These are phyloP conservation scores for Coemansia sp. DNA, from an alignment of 192 early-diverging fungal species.

Conservation along the genomic window DNA sequence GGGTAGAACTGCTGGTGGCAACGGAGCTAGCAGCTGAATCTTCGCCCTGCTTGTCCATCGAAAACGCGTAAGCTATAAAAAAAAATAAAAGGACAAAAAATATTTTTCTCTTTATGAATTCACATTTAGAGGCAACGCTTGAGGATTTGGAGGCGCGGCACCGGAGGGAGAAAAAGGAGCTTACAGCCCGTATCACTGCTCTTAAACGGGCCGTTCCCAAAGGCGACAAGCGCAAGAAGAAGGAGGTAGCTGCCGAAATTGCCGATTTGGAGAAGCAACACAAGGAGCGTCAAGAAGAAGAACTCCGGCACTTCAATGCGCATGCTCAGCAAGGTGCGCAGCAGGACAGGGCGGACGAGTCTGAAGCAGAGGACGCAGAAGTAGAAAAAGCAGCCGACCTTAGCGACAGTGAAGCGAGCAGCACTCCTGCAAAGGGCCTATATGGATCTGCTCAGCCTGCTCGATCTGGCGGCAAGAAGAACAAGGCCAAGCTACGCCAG, in stretches of 20 bases:
- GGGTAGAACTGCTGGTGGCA: not conserved
- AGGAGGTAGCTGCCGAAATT: slow-evolving; percentile 72
- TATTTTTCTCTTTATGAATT: not conserved
- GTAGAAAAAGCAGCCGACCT: too few relatives aligned
- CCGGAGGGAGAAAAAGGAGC: slow-evolving; percentile 71
- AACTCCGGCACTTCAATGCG: slow-evolving; percentile 45
- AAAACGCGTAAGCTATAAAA: not conserved
- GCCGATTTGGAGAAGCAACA: slow-evolving; percentile 65
- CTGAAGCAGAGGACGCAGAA: slow-evolving; percentile 15
- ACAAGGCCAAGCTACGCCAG: slow-evolving; percentile 54
- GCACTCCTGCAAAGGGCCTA: slow-evolving; percentile 1
- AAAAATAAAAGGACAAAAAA: not conserved
- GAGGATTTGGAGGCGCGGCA: slow-evolving; percentile 73
- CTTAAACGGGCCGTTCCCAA: slow-evolving; percentile 78
- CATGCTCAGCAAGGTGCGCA: not conserved
- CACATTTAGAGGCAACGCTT: slow-evolving; percentile 13
- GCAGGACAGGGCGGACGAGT: slow-evolving; percentile 7
- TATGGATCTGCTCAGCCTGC: slow-evolving; percentile 16
- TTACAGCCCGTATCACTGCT: slow-evolving; percentile 63
- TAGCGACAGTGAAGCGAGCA: slow-evolving; percentile 16
- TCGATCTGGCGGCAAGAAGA: slow-evolving; percentile 54
- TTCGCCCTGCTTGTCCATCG: slow-evolving; percentile 3
- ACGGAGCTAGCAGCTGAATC: not conserved
- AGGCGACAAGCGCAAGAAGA: slow-evolving; percentile 84
- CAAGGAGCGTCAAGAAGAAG: slow-evolving; percentile 60